Conservation (phyloP, 2,329 filamentous ascomycete species). For the Pochonia chlamydosporia region DNA sequence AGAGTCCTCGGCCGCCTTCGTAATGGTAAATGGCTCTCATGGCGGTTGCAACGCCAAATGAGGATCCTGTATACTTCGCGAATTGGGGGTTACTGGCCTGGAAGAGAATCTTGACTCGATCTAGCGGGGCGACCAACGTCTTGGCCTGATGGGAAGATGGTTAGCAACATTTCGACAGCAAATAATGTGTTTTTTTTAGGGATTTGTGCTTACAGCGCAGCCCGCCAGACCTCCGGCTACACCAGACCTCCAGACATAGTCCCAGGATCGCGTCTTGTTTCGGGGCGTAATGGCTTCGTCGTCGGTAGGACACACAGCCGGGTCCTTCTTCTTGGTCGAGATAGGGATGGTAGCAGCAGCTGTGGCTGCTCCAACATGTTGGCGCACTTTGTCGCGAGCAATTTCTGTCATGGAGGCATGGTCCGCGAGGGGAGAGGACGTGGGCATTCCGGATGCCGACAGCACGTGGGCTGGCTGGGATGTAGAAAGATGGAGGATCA, state of each 20-base stretch:
- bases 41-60: constrained; percentile 75
- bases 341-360: constrained; percentile 10
- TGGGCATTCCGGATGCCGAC: constrained; percentile 41
- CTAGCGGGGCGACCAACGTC: constrained; percentile 89
- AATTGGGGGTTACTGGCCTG: constrained; percentile 93
- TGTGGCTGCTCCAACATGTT: constrained; percentile 16
- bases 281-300: constrained; percentile 39
- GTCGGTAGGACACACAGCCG: constrained; percentile 43
- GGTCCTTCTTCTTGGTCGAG: constrained; percentile 21
- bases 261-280: constrained; percentile 58
- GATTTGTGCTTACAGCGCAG: constrained; percentile 66
- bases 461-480: constrained; percentile 3
- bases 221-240: constrained; percentile 86
- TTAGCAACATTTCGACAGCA: constrained; percentile 6
- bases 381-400: constrained; percentile 28
- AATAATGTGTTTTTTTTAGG: background rate
- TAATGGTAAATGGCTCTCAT: constrained; percentile 75
- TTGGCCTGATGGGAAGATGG: constrained; percentile 60
- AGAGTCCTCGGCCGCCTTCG: constrained; percentile 73
- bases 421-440: constrained; percentile 46
- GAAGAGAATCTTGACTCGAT: constrained; percentile 98
- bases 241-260: constrained; percentile 79
- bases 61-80: constrained; percentile 84
- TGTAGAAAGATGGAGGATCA: constrained; percentile 13
- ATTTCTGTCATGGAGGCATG: constrained; percentile 55